Evolutionary conservation across 2,329 filamentous ascomycete species (phyloP).

Genomic region (Claviceps arundinis): DNA sequence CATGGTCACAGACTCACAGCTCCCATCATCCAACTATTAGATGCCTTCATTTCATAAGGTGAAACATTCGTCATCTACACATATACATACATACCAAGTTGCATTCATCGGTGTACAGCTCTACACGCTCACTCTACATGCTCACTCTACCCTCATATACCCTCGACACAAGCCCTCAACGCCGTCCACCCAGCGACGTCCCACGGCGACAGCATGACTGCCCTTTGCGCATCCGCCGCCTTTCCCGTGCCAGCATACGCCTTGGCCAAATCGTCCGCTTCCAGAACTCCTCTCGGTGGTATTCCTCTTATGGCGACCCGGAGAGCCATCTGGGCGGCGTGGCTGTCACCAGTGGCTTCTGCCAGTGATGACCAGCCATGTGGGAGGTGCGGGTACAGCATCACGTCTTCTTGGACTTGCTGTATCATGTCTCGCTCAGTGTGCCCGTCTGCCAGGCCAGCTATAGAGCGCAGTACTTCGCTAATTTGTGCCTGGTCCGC

Average conservation of each 20-base stretch:
- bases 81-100: not conserved
- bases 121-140: constrained; percentile 2
- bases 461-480: constrained; percentile 62
- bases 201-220: constrained; percentile 77
- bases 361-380: constrained; percentile 72
- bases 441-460: constrained; percentile 38
- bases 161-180: constrained; percentile 24
- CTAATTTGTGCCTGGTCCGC: constrained; percentile 57
- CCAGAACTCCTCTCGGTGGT: constrained; percentile 56
- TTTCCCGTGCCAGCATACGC: constrained; percentile 64
- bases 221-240: constrained; percentile 60
- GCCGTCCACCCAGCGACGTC: constrained; percentile 48
- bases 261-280: constrained; percentile 54
- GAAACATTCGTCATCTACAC: not conserved
- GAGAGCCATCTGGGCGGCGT: constrained; percentile 63
- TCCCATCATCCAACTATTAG: not conserved
- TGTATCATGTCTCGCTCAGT: constrained; percentile 38
- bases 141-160: constrained; percentile 7
- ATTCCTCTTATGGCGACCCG: constrained; percentile 63
- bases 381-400: constrained; percentile 67
- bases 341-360: constrained; percentile 38
- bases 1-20: not conserved
- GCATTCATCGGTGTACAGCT: constrained; percentile 2
- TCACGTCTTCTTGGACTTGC: constrained; percentile 62
- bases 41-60: not conserved